phyloP scores from a whole-genome alignment of 371 early-diverging fungal genomes.

The Sporodiniella umbellata region DNA sequence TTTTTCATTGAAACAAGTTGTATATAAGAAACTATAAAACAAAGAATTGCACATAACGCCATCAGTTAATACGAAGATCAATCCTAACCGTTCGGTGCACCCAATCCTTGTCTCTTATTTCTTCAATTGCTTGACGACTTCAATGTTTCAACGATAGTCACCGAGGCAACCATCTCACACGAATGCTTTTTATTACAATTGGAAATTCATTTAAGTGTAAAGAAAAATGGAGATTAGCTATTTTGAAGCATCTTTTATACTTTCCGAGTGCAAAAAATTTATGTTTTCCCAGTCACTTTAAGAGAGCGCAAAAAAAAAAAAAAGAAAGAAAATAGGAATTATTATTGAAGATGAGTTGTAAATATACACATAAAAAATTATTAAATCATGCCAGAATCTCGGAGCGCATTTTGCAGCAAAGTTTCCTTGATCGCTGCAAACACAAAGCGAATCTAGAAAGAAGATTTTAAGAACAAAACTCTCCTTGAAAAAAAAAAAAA shows the following conservation, averaged over 20 bases:
- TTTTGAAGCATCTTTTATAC: constrained; percentile 15
- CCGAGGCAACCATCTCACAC: constrained; percentile 29
- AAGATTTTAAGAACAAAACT: neutral
- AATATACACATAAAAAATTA: constrained; percentile 1
- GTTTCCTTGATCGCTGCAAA: constrained; percentile 81
- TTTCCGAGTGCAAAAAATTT: constrained; percentile 1
- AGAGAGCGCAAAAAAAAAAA: neutral
- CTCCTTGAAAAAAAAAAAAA: neutral
- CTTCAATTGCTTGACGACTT: constrained; percentile 40
- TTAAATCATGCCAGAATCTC: constrained; percentile 67
- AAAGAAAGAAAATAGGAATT: neutral
- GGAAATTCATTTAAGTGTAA: constrained; percentile 23
- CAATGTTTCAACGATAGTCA: constrained; percentile 29
- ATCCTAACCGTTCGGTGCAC: constrained; percentile 28
- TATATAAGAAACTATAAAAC: constrained; percentile 16
- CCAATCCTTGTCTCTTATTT: constrained; percentile 23
- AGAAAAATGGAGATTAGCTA: constrained; percentile 13
- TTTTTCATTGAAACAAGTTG: constrained; percentile 3
- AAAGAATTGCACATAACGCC: constrained; percentile 30
- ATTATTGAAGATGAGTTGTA: neutral
- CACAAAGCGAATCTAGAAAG: constrained; percentile 55
- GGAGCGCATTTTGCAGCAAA: constrained; percentile 66
- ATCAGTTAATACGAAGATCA: constrained; percentile 27
- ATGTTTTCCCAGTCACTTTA: neutral
- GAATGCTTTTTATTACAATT: constrained; percentile 37